These are phyloP conservation scores for Coelastrella sp. DNA, from an alignment of 139 green algal genomes.

Conservation along the genomic window DNA sequence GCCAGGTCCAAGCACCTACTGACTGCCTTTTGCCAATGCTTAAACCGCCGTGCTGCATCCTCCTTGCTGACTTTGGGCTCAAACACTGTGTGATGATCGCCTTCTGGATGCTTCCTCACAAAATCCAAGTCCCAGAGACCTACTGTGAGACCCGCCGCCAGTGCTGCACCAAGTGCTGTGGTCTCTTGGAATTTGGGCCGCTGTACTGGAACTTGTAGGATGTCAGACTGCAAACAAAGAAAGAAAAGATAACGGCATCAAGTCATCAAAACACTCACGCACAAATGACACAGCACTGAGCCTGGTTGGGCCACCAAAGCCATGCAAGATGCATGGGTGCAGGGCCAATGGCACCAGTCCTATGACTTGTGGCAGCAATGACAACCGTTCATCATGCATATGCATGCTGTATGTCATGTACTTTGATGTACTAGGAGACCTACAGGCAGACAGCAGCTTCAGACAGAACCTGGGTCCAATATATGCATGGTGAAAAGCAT, in stretches of 20 bases:
- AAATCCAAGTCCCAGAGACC: conserved; percentile 83
- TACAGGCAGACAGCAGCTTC: too few relatives aligned
- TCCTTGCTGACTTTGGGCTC: conserved; percentile 36
- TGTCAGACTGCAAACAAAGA: conserved; percentile 71
- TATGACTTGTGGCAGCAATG: too few relatives aligned
- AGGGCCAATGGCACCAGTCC: too few relatives aligned
- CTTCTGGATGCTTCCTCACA: conserved; percentile 26
- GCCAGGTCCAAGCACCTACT: conserved; percentile 72
- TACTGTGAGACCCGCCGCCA: conserved; percentile 91
- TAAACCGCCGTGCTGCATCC: conserved; percentile 58
- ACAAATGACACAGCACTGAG: not conserved
- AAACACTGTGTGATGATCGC: not conserved
- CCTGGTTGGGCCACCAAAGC: too few relatives aligned
- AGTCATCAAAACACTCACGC: not conserved
- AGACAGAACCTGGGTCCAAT: too few relatives aligned
- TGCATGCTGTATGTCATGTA: too few relatives aligned
- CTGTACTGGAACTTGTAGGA: conserved; percentile 82
- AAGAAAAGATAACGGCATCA: too few relatives aligned
- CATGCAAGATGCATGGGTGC: too few relatives aligned
- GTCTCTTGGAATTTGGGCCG: conserved; percentile 92
- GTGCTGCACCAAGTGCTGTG: conserved; percentile 90
- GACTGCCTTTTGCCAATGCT: conserved; percentile 81
- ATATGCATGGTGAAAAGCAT: too few relatives aligned
- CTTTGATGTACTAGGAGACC: too few relatives aligned
- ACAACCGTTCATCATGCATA: too few relatives aligned